These are phyloP conservation scores for Lachnellula hyalina DNA, from an alignment of 2,329 filamentous ascomycete species.

Conservation along the genomic window DNA sequence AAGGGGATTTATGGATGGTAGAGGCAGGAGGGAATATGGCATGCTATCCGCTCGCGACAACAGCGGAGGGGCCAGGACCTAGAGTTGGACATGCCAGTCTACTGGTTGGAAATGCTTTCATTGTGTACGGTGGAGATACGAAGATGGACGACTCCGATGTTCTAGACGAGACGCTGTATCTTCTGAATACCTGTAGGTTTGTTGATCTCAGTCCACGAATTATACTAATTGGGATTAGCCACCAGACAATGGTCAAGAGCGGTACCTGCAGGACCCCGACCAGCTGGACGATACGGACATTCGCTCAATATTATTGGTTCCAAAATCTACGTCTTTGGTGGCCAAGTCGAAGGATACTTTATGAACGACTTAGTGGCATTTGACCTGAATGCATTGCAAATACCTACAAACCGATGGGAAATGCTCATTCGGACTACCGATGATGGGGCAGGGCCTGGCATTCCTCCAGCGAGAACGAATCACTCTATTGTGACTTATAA, in stretches of 20 bases:
- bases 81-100: conserved; percentile 91
- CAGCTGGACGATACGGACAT: conserved; percentile 89
- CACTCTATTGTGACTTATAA: conserved; percentile 89
- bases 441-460: conserved; percentile 53
- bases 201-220: neutral
- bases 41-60: conserved; percentile 87
- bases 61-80: conserved; percentile 88
- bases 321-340: conserved; percentile 96
- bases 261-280: conserved; percentile 77
- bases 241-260: conserved; percentile 98
- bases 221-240: conserved; percentile 47
- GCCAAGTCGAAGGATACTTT: conserved; percentile 94
- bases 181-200: conserved; percentile 90
- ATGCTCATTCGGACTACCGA: conserved; percentile 75
- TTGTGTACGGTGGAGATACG: conserved; percentile 97
- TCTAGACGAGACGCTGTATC: conserved; percentile 90
- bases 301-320: conserved; percentile 94
- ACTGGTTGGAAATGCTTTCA: conserved; percentile 96
- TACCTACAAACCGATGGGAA: conserved; percentile 89
- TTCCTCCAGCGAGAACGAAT: conserved; percentile 88
- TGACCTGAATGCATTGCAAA: conserved; percentile 90
- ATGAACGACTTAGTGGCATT: conserved; percentile 97
- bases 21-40: conserved; percentile 83
- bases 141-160: conserved; percentile 91
- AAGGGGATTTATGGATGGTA: conserved; percentile 96